Evolutionary conservation across 371 early-diverging fungal genomes (phyloP), one percentile per base, ranked within the genome.

Genomic region (Lichtheimia hyalospora): DNA sequence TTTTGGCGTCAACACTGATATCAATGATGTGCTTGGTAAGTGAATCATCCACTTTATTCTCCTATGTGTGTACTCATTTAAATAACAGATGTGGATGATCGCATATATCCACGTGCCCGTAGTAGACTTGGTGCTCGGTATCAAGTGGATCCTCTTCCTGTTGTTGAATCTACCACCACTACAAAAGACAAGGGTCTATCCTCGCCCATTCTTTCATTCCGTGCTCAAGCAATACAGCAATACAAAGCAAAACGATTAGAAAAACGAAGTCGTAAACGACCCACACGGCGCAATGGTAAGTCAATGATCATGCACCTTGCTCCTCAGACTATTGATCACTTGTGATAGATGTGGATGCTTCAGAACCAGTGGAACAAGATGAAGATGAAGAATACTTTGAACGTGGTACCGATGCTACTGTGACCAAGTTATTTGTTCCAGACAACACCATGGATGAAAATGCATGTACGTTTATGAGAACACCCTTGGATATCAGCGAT

Each of bases 71-170:
- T 8, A 8, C 34, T 34, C 6, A 34, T 34, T 6, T 34, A 34
- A 28, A 46, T 46, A 10, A 8, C 68, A 83, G 85, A 85, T 61
- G 64, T 76, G 7, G 90, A 90, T 61, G 90, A 92, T 65, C 86
- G 89, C 2, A 89, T 92, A 8, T 90, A 92, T 67, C 92, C 92
- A 21, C 84, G 90, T 25, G 89, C 90, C 2, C 84, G 84, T n/a
- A 89, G 89, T 55, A 83, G 92, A 60, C 84, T 94, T 27, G 93
- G 93, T 0, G 70, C 87, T 7, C 79, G 81, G 61, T 92, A 89
- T 68, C 94, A 95, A 66, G 93, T 93, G 0, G 61, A 59, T 23
- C 79, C 81, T 3, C 61, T 91, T 15, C 86, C 87, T 0, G 90
- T 89, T 18, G 71, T 79, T 70, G 77, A 79, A n/a, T 42, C 24